Evolutionary conservation across 148 eudicot species (phyloP).

Genomic region (Rhododendron ferrugineum): DNA sequence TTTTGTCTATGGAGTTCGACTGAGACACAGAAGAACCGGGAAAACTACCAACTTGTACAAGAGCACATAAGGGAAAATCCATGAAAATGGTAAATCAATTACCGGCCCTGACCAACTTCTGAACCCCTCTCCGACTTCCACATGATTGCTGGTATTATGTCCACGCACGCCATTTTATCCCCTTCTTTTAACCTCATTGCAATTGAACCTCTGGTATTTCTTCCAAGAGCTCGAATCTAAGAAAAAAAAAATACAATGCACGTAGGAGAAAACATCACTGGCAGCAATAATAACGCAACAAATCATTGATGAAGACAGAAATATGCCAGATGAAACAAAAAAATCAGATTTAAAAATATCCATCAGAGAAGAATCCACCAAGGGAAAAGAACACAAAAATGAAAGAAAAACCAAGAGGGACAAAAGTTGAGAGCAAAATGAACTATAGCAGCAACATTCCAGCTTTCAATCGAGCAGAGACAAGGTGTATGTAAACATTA

Average conservation of each 20-base stretch:
- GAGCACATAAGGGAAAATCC: background rate
- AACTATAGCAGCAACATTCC: slow-evolving; percentile 5
- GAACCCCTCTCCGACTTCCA: slow-evolving; percentile 36
- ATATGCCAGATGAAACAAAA: background rate
- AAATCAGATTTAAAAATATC: background rate
- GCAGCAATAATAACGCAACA: background rate
- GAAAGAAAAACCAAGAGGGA: background rate
- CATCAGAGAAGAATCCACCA: background rate
- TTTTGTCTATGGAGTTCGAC: background rate
- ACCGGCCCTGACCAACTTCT: slow-evolving; percentile 47
- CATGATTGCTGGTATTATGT: slow-evolving; percentile 71
- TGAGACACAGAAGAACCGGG: background rate
- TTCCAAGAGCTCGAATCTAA: slow-evolving; percentile 80
- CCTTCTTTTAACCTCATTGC: slow-evolving; percentile 85
- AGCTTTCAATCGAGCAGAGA: background rate
- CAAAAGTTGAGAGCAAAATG: background rate
- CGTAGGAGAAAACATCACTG: background rate
- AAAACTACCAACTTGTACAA: background rate
- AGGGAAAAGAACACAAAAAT: background rate
- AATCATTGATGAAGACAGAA: background rate
- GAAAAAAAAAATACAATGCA: slow-evolving; percentile 9
- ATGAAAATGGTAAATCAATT: slow-evolving; percentile 21
- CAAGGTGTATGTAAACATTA: background rate
- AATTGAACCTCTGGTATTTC: slow-evolving; percentile 77
- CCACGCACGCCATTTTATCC: slow-evolving; percentile 88